Base-by-base conservation (phyloP, 768 basidiomycete species). In the Termitomyces sp. region DNA sequence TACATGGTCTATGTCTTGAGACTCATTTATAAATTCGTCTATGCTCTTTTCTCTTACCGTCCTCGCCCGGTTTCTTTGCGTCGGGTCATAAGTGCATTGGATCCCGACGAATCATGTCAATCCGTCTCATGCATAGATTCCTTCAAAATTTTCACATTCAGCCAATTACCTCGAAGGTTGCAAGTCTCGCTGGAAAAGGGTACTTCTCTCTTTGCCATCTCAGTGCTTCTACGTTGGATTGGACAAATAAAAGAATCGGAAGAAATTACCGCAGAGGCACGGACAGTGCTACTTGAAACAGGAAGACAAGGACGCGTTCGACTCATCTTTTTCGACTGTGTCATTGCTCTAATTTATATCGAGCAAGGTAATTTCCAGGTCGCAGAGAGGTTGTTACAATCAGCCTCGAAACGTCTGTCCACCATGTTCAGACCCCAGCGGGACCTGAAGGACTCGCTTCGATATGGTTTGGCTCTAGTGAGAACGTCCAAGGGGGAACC, bases 211-310 rank as follows among this genome's bases (percentile, higher is more conserved):
- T 48, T 48, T 38, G 38, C 45, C 25, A 52, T 58, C n/a, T 57
- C 51, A 6, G 45, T 17, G 10, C 31, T 60, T 9, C 31, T 37
- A 20, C 40, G 46, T 43, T 46, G 29, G 37, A 36, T 55, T 9
- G 63, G 63, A 14, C 63, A 60, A 20, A 29, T 49, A 5, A 17
- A 3, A 8, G 60, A 64, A 25, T 56, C 60, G 4, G 42, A 57
- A 43, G 51, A 53, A 3, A 25, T 38, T 3, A 5, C 56, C 43
- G n/a, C 49, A 4, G 40, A 49, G 29, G 60, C 57, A 25, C 60
- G 57, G 6, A 49, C 17, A 20, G 12, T 59, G 6, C 50, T 50
- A 20, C 17, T 56, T 45, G 15, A 31, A 11, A 46, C 47, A 15
- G 57, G 58, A 14, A 46, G 47, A 12, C 20, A 10, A 2, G 60